Conservation (phyloP, 371 early-diverging fungal genomes). For the Actinomucor elegans region DNA sequence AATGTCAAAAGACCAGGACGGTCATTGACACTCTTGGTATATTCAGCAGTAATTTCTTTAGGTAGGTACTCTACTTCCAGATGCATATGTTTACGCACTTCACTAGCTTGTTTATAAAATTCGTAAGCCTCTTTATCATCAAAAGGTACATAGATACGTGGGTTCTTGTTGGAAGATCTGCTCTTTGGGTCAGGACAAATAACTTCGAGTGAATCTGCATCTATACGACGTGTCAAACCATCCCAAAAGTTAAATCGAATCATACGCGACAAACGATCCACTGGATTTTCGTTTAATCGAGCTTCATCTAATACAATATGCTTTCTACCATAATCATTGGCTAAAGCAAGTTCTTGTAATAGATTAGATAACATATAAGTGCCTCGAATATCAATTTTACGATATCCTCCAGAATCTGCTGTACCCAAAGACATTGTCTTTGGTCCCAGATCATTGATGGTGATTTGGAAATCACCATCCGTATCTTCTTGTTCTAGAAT, state of each 20-base stretch:
- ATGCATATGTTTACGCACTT: constrained; percentile 67
- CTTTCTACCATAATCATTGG: constrained; percentile 83
- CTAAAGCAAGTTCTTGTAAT: constrained; percentile 92
- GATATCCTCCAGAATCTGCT: constrained; percentile 83
- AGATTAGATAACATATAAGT: constrained; percentile 94
- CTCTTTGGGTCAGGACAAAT: constrained; percentile 96
- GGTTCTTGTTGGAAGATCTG: constrained; percentile 71
- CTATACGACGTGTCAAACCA: constrained; percentile 90
- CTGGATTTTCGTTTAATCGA: constrained; percentile 91
- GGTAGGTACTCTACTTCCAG: constrained; percentile 87
- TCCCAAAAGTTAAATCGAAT: constrained; percentile 94
- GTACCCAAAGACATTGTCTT: constrained; percentile 88
- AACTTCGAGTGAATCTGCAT: constrained; percentile 85
- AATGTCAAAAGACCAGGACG: constrained; percentile 89
- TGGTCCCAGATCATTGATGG: constrained; percentile 90
- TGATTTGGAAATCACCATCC: constrained; percentile 93
- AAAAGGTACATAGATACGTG: constrained; percentile 89
- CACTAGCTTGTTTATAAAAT: constrained; percentile 76
- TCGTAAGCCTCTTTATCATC: constrained; percentile 74
- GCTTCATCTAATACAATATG: constrained; percentile 87
- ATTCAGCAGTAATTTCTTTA: constrained; percentile 82
- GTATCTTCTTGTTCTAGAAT: constrained; percentile 95
- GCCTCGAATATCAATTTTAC: constrained; percentile 88
- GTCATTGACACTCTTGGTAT: constrained; percentile 88
- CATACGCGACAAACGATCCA: constrained; percentile 87